phyloP scores from a whole-genome alignment of 2,329 filamentous ascomycete species.

The Ophiostoma perfectum region DNA sequence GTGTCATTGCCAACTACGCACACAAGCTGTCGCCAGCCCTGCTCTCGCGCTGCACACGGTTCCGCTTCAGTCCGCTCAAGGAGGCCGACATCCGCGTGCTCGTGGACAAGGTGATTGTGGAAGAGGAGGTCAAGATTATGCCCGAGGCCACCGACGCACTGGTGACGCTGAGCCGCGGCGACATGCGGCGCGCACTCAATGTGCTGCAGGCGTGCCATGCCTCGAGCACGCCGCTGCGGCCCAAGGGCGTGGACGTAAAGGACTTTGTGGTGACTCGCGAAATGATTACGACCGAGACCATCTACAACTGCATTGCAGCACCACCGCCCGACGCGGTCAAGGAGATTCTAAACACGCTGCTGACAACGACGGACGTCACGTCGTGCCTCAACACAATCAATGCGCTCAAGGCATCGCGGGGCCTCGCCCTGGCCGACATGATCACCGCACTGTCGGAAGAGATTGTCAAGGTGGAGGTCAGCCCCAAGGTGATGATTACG shows the following conservation, averaged over 20 bases:
- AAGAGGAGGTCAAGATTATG: conserved; percentile 80
- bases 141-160: conserved; percentile 75
- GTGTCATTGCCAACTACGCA: conserved; percentile 97
- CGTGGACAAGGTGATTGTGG: conserved; percentile 83
- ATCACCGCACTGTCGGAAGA: conserved; percentile 81
- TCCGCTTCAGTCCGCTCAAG: conserved; percentile 90
- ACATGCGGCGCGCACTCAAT: conserved; percentile 92
- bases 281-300: conserved; percentile 78
- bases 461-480: conserved; percentile 74
- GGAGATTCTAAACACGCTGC: conserved; percentile 75
- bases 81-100: conserved; percentile 77
- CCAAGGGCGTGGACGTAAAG: conserved; percentile 40
- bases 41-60: conserved; percentile 87
- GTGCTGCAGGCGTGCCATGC: conserved; percentile 96
- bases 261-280: conserved; percentile 68
- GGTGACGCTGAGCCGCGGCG: conserved; percentile 82
- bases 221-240: conserved; percentile 69
- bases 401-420: conserved; percentile 76
- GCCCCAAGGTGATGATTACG: conserved; percentile 76
- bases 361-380: conserved; percentile 80
- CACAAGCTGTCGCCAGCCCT: conserved; percentile 94
- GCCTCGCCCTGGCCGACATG: conserved; percentile 88
- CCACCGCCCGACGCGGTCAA: conserved; percentile 85
- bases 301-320: conserved; percentile 96
- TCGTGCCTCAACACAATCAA: conserved; percentile 85